Base-by-base conservation (phyloP, 1,139 yeast genomes). In the Magnusiomyces suaveolens region DNA sequence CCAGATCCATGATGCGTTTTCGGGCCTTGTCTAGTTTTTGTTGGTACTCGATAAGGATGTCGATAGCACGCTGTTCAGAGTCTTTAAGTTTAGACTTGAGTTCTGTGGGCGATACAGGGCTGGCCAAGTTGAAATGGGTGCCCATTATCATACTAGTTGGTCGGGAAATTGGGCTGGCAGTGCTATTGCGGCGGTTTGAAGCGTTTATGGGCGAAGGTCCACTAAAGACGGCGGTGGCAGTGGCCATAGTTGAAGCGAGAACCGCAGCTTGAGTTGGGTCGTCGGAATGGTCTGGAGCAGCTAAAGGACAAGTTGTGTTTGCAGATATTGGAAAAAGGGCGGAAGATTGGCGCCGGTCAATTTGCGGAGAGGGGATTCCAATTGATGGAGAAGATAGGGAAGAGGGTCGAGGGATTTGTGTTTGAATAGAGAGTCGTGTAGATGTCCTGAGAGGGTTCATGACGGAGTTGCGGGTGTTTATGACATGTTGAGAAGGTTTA, bases 1-100 rank as follows among this genome's bases (percentile, higher is more conserved):
- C 65, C 38, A 66, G 56, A 41, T 63, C 64, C 50, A 62, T 32
- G n/a, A 58, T 59, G 33, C 61, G 57, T 43, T 60, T 58, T 29
- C 69, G 58, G 53, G 65, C 66, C 14, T 56, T 53, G 52, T 65
- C 69, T 10, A 66, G 57, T 53, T 64, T 65, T 47, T 63, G 62
- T 56, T 64, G 66, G 56, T 64, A 65, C 41, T 66, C 67, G 16
- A 63, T 53, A 53, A 65, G 57, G 41, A 60, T 46, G 29, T 56
- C 56, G 2, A 66, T 57, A 10, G 66, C 59, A 47, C 60, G 60
- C n/a, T 65, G 67, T 33, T 65, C 67, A 16, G 64, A 54, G 49
- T 62, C 64, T 39, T 64, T 57, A 32, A 65, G 58, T 48, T 60
- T 60, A 33, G 54, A 57, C 33, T 60, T 51, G 43, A 63, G 59